These are phyloP conservation scores for Daldinia vernicosa DNA, from an alignment of 495 filamentous ascomycete species.

Conservation along the genomic window DNA sequence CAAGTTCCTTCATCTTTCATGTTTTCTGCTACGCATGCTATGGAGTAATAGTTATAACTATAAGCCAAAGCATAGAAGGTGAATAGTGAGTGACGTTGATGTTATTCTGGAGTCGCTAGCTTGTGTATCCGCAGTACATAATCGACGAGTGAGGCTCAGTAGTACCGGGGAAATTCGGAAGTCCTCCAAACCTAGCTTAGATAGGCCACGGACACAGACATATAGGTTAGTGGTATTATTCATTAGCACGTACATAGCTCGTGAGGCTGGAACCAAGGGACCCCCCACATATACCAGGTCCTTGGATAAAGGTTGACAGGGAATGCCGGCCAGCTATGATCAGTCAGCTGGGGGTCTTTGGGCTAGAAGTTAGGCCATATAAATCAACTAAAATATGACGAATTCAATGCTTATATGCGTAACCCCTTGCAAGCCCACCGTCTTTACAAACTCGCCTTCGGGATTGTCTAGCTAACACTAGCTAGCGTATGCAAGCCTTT, in stretches of 20 bases:
- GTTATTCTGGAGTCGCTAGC: background rate
- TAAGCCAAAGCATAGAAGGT: background rate
- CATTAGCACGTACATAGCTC: background rate
- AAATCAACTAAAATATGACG: background rate
- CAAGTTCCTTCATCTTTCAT: background rate
- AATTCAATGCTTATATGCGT: background rate
- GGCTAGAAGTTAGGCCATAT: background rate
- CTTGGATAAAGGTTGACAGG: background rate
- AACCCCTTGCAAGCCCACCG: background rate
- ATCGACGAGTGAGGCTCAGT: constrained; percentile 24
- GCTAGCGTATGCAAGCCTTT: too few relatives aligned
- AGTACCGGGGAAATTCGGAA: constrained; percentile 14
- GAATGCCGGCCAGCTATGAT: background rate
- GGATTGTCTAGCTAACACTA: too few relatives aligned
- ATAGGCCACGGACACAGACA: background rate
- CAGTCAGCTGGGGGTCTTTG: background rate
- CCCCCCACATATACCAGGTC: background rate
- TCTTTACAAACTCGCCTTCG: too few relatives aligned
- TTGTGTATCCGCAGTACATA: constrained; percentile 13
- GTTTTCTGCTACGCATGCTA: background rate
- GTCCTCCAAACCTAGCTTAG: constrained; percentile 10
- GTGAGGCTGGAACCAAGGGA: background rate
- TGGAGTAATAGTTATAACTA: too few relatives aligned
- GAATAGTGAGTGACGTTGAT: background rate
- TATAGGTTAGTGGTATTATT: background rate